Conservation (phyloP, 2,329 filamentous ascomycete genomes). For the Epichloe hybrida region DNA sequence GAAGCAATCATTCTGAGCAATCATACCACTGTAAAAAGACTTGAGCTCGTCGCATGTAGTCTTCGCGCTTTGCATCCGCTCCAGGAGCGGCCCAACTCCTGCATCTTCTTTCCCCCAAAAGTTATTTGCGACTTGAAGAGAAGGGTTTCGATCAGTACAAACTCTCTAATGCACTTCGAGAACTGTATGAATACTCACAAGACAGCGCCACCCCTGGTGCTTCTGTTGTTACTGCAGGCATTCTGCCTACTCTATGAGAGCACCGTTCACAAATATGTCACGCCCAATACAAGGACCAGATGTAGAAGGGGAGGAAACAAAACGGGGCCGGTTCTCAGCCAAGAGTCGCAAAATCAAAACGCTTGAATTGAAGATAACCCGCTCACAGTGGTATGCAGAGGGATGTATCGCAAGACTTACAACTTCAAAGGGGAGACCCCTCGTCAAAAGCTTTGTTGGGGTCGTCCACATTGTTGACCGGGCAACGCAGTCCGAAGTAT, state of each 20-base stretch:
- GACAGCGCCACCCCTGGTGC: slow-evolving; percentile 53
- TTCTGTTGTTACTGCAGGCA: slow-evolving; percentile 49
- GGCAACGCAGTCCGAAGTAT: slow-evolving; percentile 4
- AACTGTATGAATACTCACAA: slow-evolving; percentile 32
- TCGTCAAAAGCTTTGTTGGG: slow-evolving; percentile 2
- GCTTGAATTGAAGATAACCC: not conserved
- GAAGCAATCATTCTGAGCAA: not conserved
- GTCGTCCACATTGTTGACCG: slow-evolving; percentile 7
- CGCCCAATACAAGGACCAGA: not conserved
- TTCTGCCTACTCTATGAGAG: slow-evolving; percentile 20
- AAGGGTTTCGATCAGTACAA: not conserved
- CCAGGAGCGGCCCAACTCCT: slow-evolving; percentile 78
- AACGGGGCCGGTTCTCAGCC: not conserved
- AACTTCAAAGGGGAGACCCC: not conserved
- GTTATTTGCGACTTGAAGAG: slow-evolving; percentile 74
- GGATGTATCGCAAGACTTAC: not conserved
- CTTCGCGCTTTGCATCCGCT: slow-evolving; percentile 91
- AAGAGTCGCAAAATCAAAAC: not conserved
- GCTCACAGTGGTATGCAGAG: not conserved
- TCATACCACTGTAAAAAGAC: slow-evolving; percentile 70
- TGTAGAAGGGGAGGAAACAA: not conserved
- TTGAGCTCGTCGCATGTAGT: slow-evolving; percentile 88
- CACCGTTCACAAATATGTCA: not conserved
- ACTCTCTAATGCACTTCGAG: not conserved
- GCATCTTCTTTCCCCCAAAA: slow-evolving; percentile 99